Evolutionary conservation across 2,329 filamentous ascomycete species (phyloP), one percentile per base, ranked within the genome.

Genomic region (Hymenotorrendiella dingleyae): DNA sequence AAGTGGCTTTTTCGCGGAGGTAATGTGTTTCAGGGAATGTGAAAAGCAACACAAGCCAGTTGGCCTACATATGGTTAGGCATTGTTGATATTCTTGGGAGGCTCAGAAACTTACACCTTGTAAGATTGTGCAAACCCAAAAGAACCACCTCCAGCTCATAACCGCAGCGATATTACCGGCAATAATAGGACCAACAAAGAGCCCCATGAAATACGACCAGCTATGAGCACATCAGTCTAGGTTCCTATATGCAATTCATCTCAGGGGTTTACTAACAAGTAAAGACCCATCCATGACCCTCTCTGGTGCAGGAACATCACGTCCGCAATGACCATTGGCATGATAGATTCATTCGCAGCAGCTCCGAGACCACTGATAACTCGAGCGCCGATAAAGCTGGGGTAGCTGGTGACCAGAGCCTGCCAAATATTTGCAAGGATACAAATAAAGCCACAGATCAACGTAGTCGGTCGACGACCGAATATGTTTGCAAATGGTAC

Each of bases 141-240:
- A 81, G 49, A 83, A 65, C 78, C 78, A 83, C 74, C 77, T 83
- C 58, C 83, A 83, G 54, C 65, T 77, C 20, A 73, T 75, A 81
- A 35, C 77, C 77, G 10, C 22, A 73, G 64, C 1, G 76, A 69
- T 77, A 84, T 83, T 0, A 1, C 80, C 80, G 1, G 75, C 66
- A 36, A 80, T 68, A 44, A 80, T 80, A 2, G 74, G 74, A 3
- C 68, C 73, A 40, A 76, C 57, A 67, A 67, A 36, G 11, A 29
- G 5, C n/a, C n/a, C 6, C 16, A 29, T 29, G 12, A 29, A 14
- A 11, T n/a, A n/a, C 11, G 6, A 29, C 11, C 11, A 29, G 6
- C 6, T n/a, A 8, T n/a, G 27, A 29, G 27, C 16, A 23, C 11
- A 21, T 54, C 33, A 53, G 34, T 58, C 48, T 49, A n/a, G n/a